Base-by-base conservation (phyloP, 306 rosid species). In the Malus sylvestris region DNA sequence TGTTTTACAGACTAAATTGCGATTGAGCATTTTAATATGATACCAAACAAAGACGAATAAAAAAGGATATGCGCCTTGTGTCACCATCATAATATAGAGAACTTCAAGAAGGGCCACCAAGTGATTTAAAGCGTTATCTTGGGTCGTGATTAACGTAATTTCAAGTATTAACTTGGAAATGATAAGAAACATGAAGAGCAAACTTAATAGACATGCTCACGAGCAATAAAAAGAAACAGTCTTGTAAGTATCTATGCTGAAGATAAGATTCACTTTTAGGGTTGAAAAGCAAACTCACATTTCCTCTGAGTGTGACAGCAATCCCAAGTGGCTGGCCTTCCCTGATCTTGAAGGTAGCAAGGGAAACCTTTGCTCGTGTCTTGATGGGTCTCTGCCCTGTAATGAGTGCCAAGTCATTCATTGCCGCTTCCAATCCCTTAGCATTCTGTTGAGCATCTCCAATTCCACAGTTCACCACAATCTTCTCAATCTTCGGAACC, bases 361-460 rank as follows among this genome's bases (percentile, higher is more conserved):
- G 76, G 6, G 99, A 76, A 73, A 81, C 83, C 85, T 88, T 90
- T 35, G 99, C 99, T 38, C 96, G 86, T 30, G 99, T 95, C 85
- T 92, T 95, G 61, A 95, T 68, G 30, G 98, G 98, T 79, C 97
- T 85, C 86, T 94, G 97, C 67, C 97, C 98, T 0, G 97, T 90
- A 80, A 94, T 89, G 82, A 77, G 76, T 18, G 98, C 96, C 58
- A 94, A 76, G 60, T 94, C 99, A 82, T 80, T 88, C 84, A 95
- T 79, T 68, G 97, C 99, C 0, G 97, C 96, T 8, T 95, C 99
- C 88, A 95, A 83, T 33, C 99, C 97, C 84, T 95, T 95, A 5
- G 99, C 79, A 85, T 95, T 95, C 63, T 95, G 99, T 62, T 96
- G 97, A 52, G 99, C 99, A 73, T 92, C 99, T 76, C 99, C 99